Percentiles rank a stretch among this genome's conserved stretches.
Evolutionary conservation across 805 yeast genomes (phyloP).

Genomic region (Starmerella bombicola): DNA sequence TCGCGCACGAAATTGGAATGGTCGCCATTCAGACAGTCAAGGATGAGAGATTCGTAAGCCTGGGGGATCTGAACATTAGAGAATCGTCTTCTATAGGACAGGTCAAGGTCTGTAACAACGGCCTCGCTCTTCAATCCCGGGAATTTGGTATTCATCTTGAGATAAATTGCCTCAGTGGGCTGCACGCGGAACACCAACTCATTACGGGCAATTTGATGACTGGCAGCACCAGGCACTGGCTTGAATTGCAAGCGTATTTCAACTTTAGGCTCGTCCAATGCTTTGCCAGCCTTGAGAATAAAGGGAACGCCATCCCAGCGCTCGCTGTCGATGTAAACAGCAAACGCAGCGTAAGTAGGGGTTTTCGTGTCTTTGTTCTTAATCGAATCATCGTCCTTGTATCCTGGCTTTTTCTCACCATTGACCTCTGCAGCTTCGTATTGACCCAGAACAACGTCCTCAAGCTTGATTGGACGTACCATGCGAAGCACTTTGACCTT

Average conservation of each 20-base stretch:
- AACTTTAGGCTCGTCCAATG: slow-evolving; percentile 87
- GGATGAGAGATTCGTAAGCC: slow-evolving; percentile 90
- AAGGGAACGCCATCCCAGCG: slow-evolving; percentile 98
- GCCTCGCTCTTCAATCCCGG: slow-evolving; percentile 83
- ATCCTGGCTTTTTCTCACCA: slow-evolving; percentile 55
- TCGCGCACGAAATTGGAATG: slow-evolving; percentile 97
- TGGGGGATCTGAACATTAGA: slow-evolving; percentile 90
- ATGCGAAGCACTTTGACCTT: slow-evolving; percentile 87
- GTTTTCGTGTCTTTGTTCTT: slow-evolving; percentile 59
- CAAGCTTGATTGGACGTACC: slow-evolving; percentile 49
- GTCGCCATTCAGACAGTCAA: slow-evolving; percentile 82
- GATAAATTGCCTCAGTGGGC: slow-evolving; percentile 86
- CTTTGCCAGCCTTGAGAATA: slow-evolving; percentile 93
- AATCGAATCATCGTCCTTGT: slow-evolving; percentile 86
- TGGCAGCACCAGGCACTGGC: slow-evolving; percentile 43
- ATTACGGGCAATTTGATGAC: slow-evolving; percentile 71
- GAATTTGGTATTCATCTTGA: slow-evolving; percentile 84
- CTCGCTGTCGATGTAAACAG: slow-evolving; percentile 70
- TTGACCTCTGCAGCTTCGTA: slow-evolving; percentile 79
- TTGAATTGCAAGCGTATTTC: slow-evolving; percentile 90
- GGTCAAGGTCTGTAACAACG: slow-evolving; percentile 77
- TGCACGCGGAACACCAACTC: slow-evolving; percentile 90
- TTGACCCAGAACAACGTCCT: slow-evolving; percentile 76
- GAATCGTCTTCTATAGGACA: slow-evolving; percentile 72
- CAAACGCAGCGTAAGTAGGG: slow-evolving; percentile 83